These are phyloP conservation scores for Exserohilum turcica DNA, from an alignment of 2,329 filamentous ascomycete species.

Conservation along the genomic window DNA sequence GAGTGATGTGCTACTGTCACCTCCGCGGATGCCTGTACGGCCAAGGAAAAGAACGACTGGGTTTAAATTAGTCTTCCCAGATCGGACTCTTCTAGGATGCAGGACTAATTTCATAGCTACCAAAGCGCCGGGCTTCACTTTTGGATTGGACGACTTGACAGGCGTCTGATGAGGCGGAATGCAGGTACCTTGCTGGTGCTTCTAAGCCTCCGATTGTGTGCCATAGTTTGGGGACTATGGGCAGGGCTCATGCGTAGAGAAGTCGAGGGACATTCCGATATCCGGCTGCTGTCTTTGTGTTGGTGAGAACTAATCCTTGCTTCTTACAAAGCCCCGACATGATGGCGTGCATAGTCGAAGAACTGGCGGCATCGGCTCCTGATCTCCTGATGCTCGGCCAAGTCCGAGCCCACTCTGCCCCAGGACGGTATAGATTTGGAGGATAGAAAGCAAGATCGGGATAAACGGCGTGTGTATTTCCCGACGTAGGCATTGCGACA, in stretches of 20 bases:
- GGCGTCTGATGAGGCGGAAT: not conserved
- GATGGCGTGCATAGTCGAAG: not conserved
- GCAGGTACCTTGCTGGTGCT: not conserved
- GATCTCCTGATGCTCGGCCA: not conserved
- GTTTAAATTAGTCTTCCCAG: not conserved
- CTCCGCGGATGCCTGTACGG: not conserved
- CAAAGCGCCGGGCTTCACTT: not conserved
- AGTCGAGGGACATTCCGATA: not conserved
- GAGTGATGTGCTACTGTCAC: not conserved
- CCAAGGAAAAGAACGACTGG: not conserved
- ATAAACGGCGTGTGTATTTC: not conserved
- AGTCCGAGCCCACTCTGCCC: not conserved
- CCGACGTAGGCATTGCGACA: not conserved
- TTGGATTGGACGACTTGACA: not conserved
- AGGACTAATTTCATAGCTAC: not conserved
- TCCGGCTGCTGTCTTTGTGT: not conserved
- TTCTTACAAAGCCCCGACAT: not conserved
- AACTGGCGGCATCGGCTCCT: not conserved
- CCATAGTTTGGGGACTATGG: not conserved
- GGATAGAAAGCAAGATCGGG: not conserved
- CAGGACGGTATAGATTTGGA: not conserved
- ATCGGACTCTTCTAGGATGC: not conserved
- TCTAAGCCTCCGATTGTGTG: not conserved
- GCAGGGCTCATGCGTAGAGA: not conserved
- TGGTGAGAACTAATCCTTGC: not conserved